These are phyloP conservation scores for Fusarium sp. DNA, from an alignment of 2,329 filamentous ascomycete genomes.

Conservation along the genomic window DNA sequence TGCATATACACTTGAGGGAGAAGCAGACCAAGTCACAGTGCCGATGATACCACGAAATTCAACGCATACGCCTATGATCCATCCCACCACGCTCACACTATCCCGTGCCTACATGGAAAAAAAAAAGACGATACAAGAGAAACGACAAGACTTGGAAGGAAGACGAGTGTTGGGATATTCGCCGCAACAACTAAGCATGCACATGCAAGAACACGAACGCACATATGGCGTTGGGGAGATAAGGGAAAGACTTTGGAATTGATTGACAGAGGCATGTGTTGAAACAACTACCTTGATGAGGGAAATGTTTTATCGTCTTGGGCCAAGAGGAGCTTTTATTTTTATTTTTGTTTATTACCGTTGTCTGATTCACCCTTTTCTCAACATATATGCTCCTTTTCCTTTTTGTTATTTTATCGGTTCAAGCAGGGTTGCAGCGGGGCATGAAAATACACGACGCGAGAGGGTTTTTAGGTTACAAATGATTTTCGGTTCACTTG, in stretches of 20 bases:
- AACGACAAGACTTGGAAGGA: conserved; percentile 24
- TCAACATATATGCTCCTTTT: conserved; percentile 37
- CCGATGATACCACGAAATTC: conserved; percentile 55
- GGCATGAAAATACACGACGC: conserved; percentile 47
- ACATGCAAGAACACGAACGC: conserved; percentile 41
- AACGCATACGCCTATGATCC: conserved; percentile 43
- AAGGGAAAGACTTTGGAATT: conserved; percentile 35
- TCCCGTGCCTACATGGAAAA: conserved; percentile 35
- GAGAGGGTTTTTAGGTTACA: conserved; percentile 26
- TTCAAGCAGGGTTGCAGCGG: conserved; percentile 39
- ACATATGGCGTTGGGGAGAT: conserved; percentile 50
- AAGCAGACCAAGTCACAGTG: conserved; percentile 43
- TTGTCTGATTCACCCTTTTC: conserved; percentile 10
- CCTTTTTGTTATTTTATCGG: conserved; percentile 12
- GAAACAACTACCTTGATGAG: conserved; percentile 5
- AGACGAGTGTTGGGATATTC: conserved; percentile 16
- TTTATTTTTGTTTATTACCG: conserved; percentile 9
- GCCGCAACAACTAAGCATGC: conserved; percentile 27
- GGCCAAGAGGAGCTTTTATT: conserved; percentile 24
- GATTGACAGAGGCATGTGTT: conserved; percentile 14
- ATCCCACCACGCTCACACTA: conserved; percentile 32
- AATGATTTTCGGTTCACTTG: conserved; percentile 9
- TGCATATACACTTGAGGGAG: conserved; percentile 36
- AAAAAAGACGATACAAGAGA: conserved; percentile 32
- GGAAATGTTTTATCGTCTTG: conserved; percentile 15